phyloP scores from a whole-genome alignment of 495 filamentous ascomycete species.

The Chaetomium fimeti region DNA sequence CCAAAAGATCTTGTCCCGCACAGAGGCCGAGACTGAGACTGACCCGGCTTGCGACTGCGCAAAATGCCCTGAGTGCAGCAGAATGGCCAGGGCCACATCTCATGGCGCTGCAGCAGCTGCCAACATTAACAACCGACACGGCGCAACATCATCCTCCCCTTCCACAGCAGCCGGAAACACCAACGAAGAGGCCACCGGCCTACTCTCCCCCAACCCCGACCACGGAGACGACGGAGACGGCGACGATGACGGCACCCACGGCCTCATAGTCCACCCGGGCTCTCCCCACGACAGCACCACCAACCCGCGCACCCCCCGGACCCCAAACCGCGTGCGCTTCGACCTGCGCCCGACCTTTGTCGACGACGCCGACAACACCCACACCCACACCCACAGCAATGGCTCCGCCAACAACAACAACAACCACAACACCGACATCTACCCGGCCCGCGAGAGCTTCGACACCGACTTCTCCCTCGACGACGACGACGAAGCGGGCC shows the following conservation, averaged over 20 bases:
- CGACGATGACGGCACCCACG: constrained; percentile 28
- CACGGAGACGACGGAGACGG: constrained; percentile 30
- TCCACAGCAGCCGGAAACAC: not conserved
- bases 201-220: constrained; percentile 40
- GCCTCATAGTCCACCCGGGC: constrained; percentile 42
- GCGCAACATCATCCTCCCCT: not conserved
- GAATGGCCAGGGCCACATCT: constrained; percentile 48
- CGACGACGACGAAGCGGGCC: constrained; percentile 28
- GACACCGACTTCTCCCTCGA: constrained; percentile 37
- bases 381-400: constrained; percentile 20
- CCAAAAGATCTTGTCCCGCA: not conserved
- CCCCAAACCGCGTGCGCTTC: constrained; percentile 84
- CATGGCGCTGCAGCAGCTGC: constrained; percentile 33
- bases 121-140: not conserved
- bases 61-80: constrained; percentile 41
- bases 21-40: not conserved
- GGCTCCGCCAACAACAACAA: constrained; percentile 22
- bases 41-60: not conserved
- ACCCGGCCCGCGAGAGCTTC: constrained; percentile 45
- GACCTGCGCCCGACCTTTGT: constrained; percentile 59
- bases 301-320: constrained; percentile 59
- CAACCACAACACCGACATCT: constrained; percentile 35
- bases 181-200: constrained; percentile 47
- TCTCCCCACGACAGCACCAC: constrained; percentile 13
- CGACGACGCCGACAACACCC: constrained; percentile 26